Percentiles rank a stretch among this genome's conserved stretches.
phyloP scores from a whole-genome alignment of 306 rosid species.

The Carpinus viminea region DNA sequence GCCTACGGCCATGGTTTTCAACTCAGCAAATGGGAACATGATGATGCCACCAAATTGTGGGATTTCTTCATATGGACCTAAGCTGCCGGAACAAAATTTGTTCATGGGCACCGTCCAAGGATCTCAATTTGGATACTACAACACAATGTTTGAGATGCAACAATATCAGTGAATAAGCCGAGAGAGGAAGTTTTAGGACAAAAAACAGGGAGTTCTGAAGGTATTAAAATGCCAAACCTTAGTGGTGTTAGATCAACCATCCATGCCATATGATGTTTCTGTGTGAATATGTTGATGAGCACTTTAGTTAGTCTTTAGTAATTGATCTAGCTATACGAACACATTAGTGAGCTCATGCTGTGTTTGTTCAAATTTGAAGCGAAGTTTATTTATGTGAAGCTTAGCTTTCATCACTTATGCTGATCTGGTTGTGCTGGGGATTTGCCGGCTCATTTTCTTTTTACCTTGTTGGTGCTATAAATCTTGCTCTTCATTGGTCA shows the following conservation, averaged over 20 bases:
- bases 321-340: conserved; percentile 34
- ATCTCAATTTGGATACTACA: conserved; percentile 50
- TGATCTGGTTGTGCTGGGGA: conserved; percentile 39
- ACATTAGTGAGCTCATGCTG: conserved; percentile 36
- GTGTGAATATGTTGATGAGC: conserved; percentile 55
- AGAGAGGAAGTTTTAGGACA: conserved; percentile 27
- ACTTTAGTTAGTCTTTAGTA: conserved; percentile 41
- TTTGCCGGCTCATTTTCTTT: conserved; percentile 30
- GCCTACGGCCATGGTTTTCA: conserved; percentile 38
- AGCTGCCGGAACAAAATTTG: conserved; percentile 52
- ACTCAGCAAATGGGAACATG: conserved; percentile 48
- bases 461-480: conserved; percentile 17
- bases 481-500: conserved; percentile 23
- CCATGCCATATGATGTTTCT: conserved; percentile 25
- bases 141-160: conserved; percentile 54
- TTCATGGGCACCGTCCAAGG: conserved; percentile 47
- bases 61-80: conserved; percentile 53
- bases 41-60: conserved; percentile 47
- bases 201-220: conserved; percentile 7
- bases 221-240: conserved; percentile 17
- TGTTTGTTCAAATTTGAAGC: conserved; percentile 35
- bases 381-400: conserved; percentile 25
- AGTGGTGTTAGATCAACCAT: conserved; percentile 41
- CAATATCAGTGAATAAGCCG: conserved; percentile 41
- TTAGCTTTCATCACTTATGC: conserved; percentile 41